phyloP scores from a whole-genome alignment of 2,329 filamentous ascomycete genomes.

The Aspergillus fijiensis region DNA sequence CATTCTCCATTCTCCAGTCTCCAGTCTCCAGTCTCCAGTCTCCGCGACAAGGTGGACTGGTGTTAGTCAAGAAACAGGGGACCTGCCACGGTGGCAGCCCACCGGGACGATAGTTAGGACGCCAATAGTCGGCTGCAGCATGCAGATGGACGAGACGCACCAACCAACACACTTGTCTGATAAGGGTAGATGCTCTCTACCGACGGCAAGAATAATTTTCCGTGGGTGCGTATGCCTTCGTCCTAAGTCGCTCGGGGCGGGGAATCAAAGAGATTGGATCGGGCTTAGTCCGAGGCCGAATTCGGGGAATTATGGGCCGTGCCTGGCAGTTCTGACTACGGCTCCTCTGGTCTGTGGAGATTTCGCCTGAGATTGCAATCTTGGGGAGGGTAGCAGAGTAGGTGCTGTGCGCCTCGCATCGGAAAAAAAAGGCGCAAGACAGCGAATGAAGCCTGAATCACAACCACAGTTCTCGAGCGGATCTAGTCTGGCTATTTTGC shows the following conservation, averaged over 20 bases:
- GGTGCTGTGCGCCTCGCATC: background rate
- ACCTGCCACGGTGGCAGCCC: background rate
- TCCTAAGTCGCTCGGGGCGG: background rate
- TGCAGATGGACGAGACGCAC: background rate
- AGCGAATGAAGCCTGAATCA: background rate
- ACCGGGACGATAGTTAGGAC: background rate
- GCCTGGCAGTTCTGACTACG: background rate
- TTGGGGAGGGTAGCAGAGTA: background rate
- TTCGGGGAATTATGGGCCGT: constrained; percentile 3
- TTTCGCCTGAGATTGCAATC: background rate
- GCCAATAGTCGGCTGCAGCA: background rate
- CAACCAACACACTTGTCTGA: background rate
- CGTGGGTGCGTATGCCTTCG: background rate
- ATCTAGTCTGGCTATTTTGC: too few species aligned
- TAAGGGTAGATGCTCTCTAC: background rate
- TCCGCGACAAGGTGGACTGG: background rate
- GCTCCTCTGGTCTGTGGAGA: background rate
- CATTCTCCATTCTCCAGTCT: background rate
- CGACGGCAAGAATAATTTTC: background rate
- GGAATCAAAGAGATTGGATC: background rate
- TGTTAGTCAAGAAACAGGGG: background rate
- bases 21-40: background rate
- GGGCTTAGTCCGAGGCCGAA: constrained; percentile 5
- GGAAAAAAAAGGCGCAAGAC: background rate
- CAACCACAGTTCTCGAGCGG: too few species aligned